Conservation (phyloP, 139 green algal genomes). For the Chlorella vulgaris region DNA sequence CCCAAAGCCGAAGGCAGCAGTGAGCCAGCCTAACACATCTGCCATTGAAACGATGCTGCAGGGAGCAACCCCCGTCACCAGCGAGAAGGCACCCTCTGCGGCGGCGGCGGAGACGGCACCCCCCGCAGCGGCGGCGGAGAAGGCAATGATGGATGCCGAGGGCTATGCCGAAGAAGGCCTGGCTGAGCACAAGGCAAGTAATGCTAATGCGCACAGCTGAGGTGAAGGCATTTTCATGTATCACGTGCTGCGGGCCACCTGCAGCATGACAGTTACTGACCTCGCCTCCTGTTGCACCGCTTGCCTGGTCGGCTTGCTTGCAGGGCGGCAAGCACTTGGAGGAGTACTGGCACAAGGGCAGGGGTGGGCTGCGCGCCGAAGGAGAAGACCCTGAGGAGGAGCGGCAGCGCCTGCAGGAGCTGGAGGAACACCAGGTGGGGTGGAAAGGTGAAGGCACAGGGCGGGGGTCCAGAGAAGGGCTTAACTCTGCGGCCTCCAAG, state of each 20-base stretch:
- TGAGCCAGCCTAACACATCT: no score
- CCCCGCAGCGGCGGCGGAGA: background rate
- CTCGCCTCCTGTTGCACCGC: background rate
- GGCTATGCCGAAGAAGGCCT: constrained; percentile 19
- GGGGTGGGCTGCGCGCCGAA: background rate
- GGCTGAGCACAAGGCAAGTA: constrained; percentile 14
- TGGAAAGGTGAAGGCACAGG: background rate
- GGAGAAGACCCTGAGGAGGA: constrained; percentile 6
- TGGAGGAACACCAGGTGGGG: background rate
- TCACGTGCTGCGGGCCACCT: no score
- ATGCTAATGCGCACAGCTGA: no score
- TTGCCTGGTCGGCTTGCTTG: no score
- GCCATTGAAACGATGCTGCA: no score
- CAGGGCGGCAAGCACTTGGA: constrained; percentile 6
- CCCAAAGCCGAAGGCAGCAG: no score
- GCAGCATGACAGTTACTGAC: no score
- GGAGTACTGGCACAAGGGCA: background rate
- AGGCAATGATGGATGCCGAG: constrained; percentile 4
- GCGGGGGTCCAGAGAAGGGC: no score
- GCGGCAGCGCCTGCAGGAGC: constrained; percentile 1
- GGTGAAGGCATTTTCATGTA: no score
- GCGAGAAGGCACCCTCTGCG: no score
- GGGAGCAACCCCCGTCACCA: no score
- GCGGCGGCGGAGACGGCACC: no score
- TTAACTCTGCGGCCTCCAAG: background rate